These are phyloP conservation scores for Stropharia rugosoannulata DNA, from an alignment of 768 basidiomycete genomes.

Conservation along the genomic window DNA sequence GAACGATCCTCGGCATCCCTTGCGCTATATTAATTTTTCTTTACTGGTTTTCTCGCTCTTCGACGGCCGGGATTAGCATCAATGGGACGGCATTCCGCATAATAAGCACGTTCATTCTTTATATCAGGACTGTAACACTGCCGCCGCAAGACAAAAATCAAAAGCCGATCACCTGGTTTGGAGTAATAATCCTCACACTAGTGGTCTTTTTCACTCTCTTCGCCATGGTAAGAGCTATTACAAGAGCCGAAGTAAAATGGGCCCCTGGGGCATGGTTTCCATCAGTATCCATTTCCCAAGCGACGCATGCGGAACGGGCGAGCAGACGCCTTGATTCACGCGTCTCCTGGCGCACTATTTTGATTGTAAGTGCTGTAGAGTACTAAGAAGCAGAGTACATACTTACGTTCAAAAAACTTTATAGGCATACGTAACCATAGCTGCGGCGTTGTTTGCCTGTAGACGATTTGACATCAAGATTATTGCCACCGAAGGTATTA, in stretches of 20 bases:
- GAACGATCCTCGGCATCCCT: slow-evolving; percentile 9
- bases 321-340: slow-evolving; percentile 16
- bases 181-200: neutral
- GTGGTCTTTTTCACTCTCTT: slow-evolving; percentile 11
- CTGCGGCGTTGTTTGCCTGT: too few species aligned
- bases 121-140: neutral
- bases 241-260: slow-evolving; percentile 19
- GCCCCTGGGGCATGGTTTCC: slow-evolving; percentile 18
- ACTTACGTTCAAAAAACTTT: too few species aligned
- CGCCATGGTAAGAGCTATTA: slow-evolving; percentile 25
- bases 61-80: slow-evolving; percentile 29
- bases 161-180: neutral
- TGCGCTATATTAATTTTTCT: slow-evolving; percentile 15
- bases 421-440: too few species aligned
- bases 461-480: too few species aligned
- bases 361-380: neutral
- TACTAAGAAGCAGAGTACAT: too few species aligned
- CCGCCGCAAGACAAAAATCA: neutral
- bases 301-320: slow-evolving; percentile 29
- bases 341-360: neutral
- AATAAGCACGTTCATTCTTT: slow-evolving; percentile 5
- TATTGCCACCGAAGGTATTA: too few species aligned
- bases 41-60: slow-evolving; percentile 34
- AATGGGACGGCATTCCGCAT: slow-evolving; percentile 21
- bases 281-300: slow-evolving; percentile 4